Evolutionary conservation across 495 filamentous ascomycete species (phyloP).

Genomic region (Cercophora scortea): DNA sequence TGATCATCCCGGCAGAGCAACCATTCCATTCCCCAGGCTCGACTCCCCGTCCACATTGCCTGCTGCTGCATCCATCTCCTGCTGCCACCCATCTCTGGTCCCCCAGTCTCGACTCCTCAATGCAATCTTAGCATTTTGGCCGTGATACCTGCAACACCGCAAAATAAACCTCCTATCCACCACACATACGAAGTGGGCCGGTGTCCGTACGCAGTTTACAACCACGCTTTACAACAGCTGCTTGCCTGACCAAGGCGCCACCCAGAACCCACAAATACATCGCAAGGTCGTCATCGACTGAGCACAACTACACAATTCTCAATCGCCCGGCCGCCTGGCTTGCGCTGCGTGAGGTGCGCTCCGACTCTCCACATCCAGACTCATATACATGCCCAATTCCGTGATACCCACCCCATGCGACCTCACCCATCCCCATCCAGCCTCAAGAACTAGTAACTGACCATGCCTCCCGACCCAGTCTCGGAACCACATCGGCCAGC

Average conservation of each 20-base stretch:
- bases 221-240: background rate
- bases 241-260: slow-evolving; percentile 9
- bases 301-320: slow-evolving; percentile 26
- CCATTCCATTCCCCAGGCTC: slow-evolving; percentile 6
- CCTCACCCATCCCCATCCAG: background rate
- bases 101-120: background rate
- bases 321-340: slow-evolving; percentile 59
- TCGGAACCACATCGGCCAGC: slow-evolving; percentile 42
- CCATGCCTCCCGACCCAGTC: slow-evolving; percentile 30
- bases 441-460: slow-evolving; percentile 4
- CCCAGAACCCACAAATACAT: background rate
- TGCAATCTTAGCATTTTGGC: slow-evolving; percentile 3
- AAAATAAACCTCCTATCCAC: background rate
- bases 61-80: slow-evolving; percentile 3
- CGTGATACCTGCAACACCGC: background rate
- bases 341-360: slow-evolving; percentile 65
- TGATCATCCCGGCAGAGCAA: slow-evolving; percentile 13
- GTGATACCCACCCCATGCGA: no score
- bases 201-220: background rate
- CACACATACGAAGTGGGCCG: background rate
- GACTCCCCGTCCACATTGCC: background rate
- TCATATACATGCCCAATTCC: no score
- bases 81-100: slow-evolving; percentile 8
- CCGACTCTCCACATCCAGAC: background rate
- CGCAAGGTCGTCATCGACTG: slow-evolving; percentile 25